These are phyloP conservation scores for Sanghuangporus baumii DNA, from an alignment of 1,284 basidiomycete genomes.

Conservation along the genomic window DNA sequence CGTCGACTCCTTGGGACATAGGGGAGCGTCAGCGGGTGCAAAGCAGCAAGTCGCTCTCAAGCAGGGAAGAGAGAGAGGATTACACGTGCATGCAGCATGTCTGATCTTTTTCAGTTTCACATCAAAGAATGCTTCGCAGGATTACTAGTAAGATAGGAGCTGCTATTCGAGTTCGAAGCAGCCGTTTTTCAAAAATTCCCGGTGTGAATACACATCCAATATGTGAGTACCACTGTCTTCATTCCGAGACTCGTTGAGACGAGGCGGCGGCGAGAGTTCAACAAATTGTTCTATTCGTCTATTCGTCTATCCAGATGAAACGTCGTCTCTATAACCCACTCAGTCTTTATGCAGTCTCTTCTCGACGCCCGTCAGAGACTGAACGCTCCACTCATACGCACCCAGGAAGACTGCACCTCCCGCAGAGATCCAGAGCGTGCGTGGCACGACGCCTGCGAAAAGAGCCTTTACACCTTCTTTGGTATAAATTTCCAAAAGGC, in stretches of 20 bases:
- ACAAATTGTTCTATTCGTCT: background rate
- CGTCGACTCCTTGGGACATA: no score
- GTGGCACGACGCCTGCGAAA: constrained; percentile 85
- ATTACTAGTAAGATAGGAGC: no score
- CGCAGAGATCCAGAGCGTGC: constrained; percentile 93
- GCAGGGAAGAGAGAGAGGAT: no score
- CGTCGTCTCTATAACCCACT: background rate
- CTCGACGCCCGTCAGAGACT: constrained; percentile 21
- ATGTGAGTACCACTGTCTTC: no score
- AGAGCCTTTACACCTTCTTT: constrained; percentile 74
- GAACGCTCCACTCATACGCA: constrained; percentile 75
- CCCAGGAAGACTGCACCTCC: constrained; percentile 97
- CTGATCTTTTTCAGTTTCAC: no score
- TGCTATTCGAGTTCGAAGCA: no score
- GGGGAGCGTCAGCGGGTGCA: no score
- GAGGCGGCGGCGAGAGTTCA: background rate
- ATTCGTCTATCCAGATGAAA: background rate
- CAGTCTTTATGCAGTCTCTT: background rate
- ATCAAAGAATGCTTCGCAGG: no score
- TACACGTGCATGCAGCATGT: no score
- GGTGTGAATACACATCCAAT: no score
- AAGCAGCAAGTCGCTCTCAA: no score
- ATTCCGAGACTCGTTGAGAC: background rate
- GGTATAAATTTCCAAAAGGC: constrained; percentile 62
- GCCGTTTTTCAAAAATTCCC: no score